These are phyloP conservation scores for Penicillium rolfsii DNA, from an alignment of 2,329 filamentous ascomycete species.

Conservation along the genomic window DNA sequence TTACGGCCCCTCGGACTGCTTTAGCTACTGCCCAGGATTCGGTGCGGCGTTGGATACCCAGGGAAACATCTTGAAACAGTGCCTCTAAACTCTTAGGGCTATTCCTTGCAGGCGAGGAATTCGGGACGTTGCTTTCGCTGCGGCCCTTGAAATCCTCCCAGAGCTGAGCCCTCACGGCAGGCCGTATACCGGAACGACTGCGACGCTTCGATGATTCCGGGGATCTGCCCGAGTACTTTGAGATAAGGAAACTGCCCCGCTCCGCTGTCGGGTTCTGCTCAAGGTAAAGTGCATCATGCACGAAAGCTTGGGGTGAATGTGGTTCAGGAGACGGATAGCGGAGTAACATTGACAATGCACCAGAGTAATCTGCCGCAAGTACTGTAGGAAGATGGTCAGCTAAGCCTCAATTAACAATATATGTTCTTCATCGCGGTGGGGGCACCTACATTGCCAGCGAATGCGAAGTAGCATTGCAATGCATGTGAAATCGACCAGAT, in stretches of 20 bases:
- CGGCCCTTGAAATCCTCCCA: constrained; percentile 35
- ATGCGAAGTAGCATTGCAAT: constrained; percentile 91
- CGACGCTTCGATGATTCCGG: constrained; percentile 39
- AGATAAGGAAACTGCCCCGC: constrained; percentile 49
- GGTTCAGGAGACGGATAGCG: constrained; percentile 75
- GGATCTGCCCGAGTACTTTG: constrained; percentile 52
- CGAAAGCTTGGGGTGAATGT: constrained; percentile 74
- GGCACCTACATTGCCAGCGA: constrained; percentile 76
- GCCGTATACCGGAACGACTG: constrained; percentile 26
- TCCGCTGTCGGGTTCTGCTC: constrained; percentile 49
- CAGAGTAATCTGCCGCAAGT: constrained; percentile 83
- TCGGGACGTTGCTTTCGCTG: constrained; percentile 40
- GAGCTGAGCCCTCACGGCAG: constrained; percentile 28
- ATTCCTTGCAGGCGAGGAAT: constrained; percentile 41
- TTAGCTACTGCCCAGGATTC: constrained; percentile 55
- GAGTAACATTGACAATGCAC: constrained; percentile 77
- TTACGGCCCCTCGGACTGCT: constrained; percentile 53
- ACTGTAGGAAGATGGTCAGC: constrained; percentile 56
- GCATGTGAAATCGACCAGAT: constrained; percentile 87
- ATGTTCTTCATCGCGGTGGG: neutral
- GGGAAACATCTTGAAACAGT: constrained; percentile 54
- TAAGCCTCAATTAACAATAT: constrained; percentile 17
- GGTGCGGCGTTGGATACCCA: constrained; percentile 52
- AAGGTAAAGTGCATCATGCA: constrained; percentile 74
- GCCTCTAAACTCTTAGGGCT: constrained; percentile 49